Conservation (phyloP, 495 filamentous ascomycete species). For the Penicillium bialowiezense region DNA sequence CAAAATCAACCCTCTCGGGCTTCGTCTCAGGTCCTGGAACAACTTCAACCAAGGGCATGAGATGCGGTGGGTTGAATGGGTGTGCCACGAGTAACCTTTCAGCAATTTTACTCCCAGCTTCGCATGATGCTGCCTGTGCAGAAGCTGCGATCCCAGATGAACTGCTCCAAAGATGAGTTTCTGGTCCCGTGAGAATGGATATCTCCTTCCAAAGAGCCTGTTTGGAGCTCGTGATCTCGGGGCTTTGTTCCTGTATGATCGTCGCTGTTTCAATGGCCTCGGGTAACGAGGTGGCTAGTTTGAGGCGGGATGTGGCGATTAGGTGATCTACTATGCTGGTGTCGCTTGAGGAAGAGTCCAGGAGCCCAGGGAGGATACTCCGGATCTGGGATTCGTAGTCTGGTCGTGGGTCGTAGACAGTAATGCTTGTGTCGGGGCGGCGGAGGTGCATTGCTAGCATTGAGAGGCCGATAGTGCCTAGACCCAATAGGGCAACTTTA, state of each 20-base stretch:
- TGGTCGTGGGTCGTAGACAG: constrained; percentile 53
- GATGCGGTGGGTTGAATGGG: constrained; percentile 62
- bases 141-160: constrained; percentile 57
- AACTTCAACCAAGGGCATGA: constrained; percentile 62
- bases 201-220: constrained; percentile 50
- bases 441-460: constrained; percentile 55
- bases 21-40: constrained; percentile 47
- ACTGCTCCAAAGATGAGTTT: constrained; percentile 53
- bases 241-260: constrained; percentile 59
- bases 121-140: constrained; percentile 29
- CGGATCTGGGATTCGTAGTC: constrained; percentile 47
- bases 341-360: constrained; percentile 8
- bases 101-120: constrained; percentile 32
- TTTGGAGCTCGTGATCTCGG: constrained; percentile 52
- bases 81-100: constrained; percentile 54
- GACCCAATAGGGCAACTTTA: constrained; percentile 51
- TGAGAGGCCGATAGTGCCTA: constrained; percentile 60
- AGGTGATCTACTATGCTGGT: constrained; percentile 14
- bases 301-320: constrained; percentile 29
- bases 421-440: constrained; percentile 38
- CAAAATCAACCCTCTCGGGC: constrained; percentile 37
- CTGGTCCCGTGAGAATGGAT: constrained; percentile 29
- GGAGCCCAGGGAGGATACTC: constrained; percentile 33
- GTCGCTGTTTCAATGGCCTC: constrained; percentile 42
- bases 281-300: constrained; percentile 33